Percentiles rank a stretch among this genome's conserved stretches.
These are phyloP conservation scores for Chaetomium tenue DNA, from an alignment of 495 filamentous ascomycete genomes.

Conservation along the genomic window DNA sequence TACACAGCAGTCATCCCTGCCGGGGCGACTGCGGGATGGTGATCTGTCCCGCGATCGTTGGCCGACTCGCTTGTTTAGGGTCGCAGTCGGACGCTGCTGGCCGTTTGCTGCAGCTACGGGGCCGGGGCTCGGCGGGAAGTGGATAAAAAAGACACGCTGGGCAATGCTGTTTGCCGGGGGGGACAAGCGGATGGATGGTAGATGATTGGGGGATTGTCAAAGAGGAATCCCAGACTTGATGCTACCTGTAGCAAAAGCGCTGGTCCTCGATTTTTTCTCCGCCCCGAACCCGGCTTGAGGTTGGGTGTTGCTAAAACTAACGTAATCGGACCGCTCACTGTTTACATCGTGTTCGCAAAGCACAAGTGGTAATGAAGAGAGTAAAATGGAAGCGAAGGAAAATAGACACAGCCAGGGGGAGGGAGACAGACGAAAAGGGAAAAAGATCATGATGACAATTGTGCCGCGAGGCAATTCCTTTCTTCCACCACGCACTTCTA, in stretches of 20 bases:
- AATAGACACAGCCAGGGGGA: background rate
- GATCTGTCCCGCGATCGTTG: background rate
- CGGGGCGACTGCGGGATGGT: too few species aligned
- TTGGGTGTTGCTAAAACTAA: background rate
- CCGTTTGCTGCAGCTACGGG: background rate
- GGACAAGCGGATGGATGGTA: too few species aligned
- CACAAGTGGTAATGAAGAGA: background rate
- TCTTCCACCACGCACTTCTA: background rate
- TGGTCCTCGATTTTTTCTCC: background rate
- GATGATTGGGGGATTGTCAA: background rate
- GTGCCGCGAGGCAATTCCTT: constrained; percentile 14
- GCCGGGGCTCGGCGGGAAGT: constrained; percentile 6
- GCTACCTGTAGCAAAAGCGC: background rate
- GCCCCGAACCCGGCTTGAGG: constrained; percentile 4
- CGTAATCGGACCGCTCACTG: background rate
- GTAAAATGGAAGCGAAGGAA: background rate
- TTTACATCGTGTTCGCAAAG: background rate
- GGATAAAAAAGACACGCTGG: background rate
- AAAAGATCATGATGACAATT: background rate
- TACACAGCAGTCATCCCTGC: too few species aligned
- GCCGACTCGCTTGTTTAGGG: background rate
- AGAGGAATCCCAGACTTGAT: background rate
- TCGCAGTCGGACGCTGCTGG: background rate
- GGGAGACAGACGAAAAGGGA: background rate
- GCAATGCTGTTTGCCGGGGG: background rate